These are phyloP conservation scores for Fragaria vesca DNA, from an alignment of 306 rosid genomes.

Conservation along the genomic window DNA sequence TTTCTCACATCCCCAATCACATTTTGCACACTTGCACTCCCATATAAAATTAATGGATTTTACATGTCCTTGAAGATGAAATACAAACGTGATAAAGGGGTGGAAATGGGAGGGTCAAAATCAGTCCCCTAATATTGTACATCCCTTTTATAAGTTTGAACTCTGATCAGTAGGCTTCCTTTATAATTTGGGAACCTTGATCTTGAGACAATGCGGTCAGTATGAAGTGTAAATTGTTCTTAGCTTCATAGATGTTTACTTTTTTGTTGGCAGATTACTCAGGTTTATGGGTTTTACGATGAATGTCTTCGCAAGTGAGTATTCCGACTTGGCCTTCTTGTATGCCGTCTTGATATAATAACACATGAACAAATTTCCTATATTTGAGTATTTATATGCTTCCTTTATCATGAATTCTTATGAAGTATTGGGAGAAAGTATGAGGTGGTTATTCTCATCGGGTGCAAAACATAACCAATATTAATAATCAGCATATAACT, in stretches of 20 bases:
- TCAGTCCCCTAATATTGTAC: background rate
- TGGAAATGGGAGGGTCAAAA: background rate
- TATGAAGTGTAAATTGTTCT: background rate
- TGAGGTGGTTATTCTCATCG: background rate
- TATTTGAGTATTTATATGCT: background rate
- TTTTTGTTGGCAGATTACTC: conserved; percentile 68
- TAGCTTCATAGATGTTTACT: background rate
- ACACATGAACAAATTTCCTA: background rate
- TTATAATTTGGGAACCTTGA: background rate
- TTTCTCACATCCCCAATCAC: background rate
- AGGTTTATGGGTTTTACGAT: conserved; percentile 95
- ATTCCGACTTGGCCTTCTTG: conserved; percentile 32
- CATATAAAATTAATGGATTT: background rate
- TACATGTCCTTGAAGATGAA: background rate
- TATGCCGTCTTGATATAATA: background rate
- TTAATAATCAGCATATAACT: background rate
- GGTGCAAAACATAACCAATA: background rate
- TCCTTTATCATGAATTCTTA: background rate
- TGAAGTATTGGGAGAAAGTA: background rate
- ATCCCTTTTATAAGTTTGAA: background rate
- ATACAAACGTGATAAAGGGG: background rate
- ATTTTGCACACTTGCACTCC: background rate
- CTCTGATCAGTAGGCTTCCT: background rate
- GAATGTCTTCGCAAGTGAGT: conserved; percentile 93
- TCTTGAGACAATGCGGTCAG: background rate